A percentile compares a stretch with the other conserved stretches of the same genome.
phyloP scores from a whole-genome alignment of 2,329 filamentous ascomycete species.

The Colletotrichum destructivum region DNA sequence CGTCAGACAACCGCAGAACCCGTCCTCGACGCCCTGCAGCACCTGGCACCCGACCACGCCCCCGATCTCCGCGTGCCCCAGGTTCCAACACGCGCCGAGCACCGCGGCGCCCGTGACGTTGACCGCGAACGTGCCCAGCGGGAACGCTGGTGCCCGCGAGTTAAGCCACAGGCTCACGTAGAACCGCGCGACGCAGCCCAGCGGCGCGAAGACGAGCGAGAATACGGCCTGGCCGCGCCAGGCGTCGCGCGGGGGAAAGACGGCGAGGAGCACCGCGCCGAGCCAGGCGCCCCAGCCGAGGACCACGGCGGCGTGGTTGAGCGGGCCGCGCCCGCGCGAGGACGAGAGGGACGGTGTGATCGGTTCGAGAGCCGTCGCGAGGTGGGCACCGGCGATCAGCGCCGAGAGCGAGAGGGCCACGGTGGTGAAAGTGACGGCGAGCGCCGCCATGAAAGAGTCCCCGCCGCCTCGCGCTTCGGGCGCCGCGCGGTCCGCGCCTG shows the following conservation, averaged over 20 bases:
- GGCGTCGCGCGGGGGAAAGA: conserved; percentile 78
- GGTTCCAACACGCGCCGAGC: conserved; percentile 82
- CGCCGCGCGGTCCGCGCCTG: conserved; percentile 49
- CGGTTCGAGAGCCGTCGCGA: conserved; percentile 75
- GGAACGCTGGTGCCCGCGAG: conserved; percentile 75
- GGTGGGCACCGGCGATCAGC: conserved; percentile 80
- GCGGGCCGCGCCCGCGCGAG: conserved; percentile 66
- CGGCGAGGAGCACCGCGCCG: conserved; percentile 79
- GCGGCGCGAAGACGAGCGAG: conserved; percentile 84
- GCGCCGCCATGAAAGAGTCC: conserved; percentile 85
- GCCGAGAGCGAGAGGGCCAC: conserved; percentile 79
- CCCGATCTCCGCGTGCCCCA: conserved; percentile 76
- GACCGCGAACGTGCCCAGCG: conserved; percentile 86
- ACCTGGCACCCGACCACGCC: conserved; percentile 77
- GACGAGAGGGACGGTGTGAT: conserved; percentile 74
- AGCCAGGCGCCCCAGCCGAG: conserved; percentile 84
- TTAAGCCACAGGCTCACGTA: conserved; percentile 83
- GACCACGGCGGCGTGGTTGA: conserved; percentile 76
- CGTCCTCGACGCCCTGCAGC: conserved; percentile 76
- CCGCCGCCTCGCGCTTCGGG: conserved; percentile 74
- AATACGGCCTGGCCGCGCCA: conserved; percentile 87
- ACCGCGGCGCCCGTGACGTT: conserved; percentile 85
- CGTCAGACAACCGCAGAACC: conserved; percentile 77
- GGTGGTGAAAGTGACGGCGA: conserved; percentile 82
- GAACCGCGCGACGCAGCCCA: conserved; percentile 83